Conservation (phyloP, 2,329 filamentous ascomycete species). For the Didymella segeticola region DNA sequence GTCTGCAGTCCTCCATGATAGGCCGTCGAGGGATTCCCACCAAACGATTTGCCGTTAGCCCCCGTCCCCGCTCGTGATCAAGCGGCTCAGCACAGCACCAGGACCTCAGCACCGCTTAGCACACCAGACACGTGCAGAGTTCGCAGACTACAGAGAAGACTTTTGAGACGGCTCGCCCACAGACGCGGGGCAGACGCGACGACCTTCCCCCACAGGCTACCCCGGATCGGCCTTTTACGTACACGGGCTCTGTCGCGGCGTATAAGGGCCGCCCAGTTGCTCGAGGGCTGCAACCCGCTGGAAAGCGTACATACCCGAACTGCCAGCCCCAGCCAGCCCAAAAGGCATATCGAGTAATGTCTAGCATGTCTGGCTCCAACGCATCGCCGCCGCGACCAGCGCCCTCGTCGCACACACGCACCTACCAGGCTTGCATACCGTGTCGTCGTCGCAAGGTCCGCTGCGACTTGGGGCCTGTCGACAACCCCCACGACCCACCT, state of each 20-base stretch:
- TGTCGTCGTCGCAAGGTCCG: conserved; percentile 49
- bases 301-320: conserved; percentile 16
- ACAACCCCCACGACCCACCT: conserved; percentile 91
- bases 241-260: conserved; percentile 1
- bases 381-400: conserved; percentile 7
- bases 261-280: conserved; percentile 5
- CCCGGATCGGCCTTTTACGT: conserved; percentile 11
- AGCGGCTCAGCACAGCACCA: conserved; percentile 10
- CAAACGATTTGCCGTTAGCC: not conserved
- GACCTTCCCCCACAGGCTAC: conserved; percentile 16
- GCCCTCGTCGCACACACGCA: conserved; percentile 14
- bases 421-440: conserved; percentile 53
- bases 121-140: conserved; percentile 3
- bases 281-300: conserved; percentile 15
- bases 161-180: not conserved
- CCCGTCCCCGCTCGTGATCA: conserved; percentile 7
- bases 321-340: no score
- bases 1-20: not conserved
- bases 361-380: conserved; percentile 11
- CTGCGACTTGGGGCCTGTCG: conserved; percentile 68
- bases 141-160: not conserved
- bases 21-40: not conserved
- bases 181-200: conserved; percentile 13
- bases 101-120: conserved; percentile 1
- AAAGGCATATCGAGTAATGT: no score